Percentiles rank a stretch among this genome's conserved stretches.
Conservation (phyloP, 345 rosid genomes). For the Alliaria petiolata region DNA sequence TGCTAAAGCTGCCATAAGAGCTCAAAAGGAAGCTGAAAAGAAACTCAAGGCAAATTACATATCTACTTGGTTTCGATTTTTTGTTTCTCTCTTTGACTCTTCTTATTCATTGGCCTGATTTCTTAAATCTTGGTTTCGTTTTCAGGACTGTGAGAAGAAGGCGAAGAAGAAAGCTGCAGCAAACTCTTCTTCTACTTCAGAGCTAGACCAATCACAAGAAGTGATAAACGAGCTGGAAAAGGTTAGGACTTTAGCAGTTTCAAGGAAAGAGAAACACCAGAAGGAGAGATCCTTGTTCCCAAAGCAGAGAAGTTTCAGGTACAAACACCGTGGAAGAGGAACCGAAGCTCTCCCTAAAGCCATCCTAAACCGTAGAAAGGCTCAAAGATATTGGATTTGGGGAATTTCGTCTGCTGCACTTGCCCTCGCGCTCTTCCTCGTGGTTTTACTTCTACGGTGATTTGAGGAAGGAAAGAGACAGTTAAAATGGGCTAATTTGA, state of each 20-base stretch:
- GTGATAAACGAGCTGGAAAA: slow-evolving; percentile 47
- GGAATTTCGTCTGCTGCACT: slow-evolving; percentile 51
- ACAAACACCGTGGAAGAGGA: slow-evolving; percentile 51
- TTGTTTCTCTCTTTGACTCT: background rate
- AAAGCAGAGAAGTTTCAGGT: slow-evolving; percentile 46
- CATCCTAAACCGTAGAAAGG: slow-evolving; percentile 60
- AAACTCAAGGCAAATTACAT: slow-evolving; percentile 66
- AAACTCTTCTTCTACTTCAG: slow-evolving; percentile 31
- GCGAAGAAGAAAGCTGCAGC: slow-evolving; percentile 71
- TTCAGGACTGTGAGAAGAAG: slow-evolving; percentile 89
- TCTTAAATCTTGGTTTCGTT: background rate
- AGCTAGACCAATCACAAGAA: slow-evolving; percentile 39
- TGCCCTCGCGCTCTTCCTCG: slow-evolving; percentile 36
- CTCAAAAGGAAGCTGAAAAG: slow-evolving; percentile 93
- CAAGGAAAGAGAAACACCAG: slow-evolving; percentile 35
- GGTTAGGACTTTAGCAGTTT: slow-evolving; percentile 27
- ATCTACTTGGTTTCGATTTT: background rate
- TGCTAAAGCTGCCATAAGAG: slow-evolving; percentile 79
- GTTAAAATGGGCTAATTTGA: background rate
- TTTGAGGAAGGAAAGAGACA: slow-evolving; percentile 1
- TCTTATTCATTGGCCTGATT: background rate
- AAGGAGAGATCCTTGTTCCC: slow-evolving; percentile 29
- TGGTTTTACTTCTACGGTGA: slow-evolving; percentile 39
- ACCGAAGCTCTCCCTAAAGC: slow-evolving; percentile 64
- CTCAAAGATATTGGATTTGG: slow-evolving; percentile 65